Conservation (phyloP, 2,329 filamentous ascomycete species). For the Xylaria digitata region DNA sequence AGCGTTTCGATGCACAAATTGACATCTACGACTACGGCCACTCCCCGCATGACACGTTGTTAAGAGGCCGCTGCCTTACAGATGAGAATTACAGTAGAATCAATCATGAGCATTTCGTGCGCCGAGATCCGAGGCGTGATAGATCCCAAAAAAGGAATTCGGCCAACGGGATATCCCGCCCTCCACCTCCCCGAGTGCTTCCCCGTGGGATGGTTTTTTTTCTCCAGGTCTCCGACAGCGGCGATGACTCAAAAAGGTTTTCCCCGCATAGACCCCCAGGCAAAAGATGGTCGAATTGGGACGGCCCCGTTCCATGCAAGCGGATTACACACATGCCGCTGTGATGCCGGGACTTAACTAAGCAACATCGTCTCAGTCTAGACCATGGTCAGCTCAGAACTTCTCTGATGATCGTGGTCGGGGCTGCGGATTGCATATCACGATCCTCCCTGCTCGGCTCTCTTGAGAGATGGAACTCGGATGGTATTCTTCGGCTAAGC, state of each 20-base stretch:
- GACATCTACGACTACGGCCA: neutral
- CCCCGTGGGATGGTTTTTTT: constrained; percentile 14
- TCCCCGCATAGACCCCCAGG: constrained; percentile 11
- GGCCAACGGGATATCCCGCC: constrained; percentile 5
- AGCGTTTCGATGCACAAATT: neutral
- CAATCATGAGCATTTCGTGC: neutral
- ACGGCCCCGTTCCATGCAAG: constrained; percentile 10
- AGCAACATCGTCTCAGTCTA: constrained; percentile 5
- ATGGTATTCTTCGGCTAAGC: neutral
- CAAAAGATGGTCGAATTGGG: constrained; percentile 1
- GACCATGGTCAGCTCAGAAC: constrained; percentile 3
- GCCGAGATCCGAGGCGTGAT: neutral
- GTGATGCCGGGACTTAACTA: neutral
- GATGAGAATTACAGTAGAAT: neutral
- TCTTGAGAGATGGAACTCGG: neutral
- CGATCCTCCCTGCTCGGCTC: neutral
- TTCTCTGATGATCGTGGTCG: neutral
- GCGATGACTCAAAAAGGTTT: constrained; percentile 10
- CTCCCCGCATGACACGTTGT: constrained; percentile 5
- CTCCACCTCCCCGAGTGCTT: constrained; percentile 7
- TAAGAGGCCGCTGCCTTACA: neutral
- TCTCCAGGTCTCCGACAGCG: constrained; percentile 23
- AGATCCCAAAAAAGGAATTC: constrained; percentile 12
- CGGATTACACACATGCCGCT: constrained; percentile 6
- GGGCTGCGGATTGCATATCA: neutral